These are phyloP conservation scores for Scenedesmus sp. DNA, from an alignment of 163 green algal species.

Conservation along the genomic window DNA sequence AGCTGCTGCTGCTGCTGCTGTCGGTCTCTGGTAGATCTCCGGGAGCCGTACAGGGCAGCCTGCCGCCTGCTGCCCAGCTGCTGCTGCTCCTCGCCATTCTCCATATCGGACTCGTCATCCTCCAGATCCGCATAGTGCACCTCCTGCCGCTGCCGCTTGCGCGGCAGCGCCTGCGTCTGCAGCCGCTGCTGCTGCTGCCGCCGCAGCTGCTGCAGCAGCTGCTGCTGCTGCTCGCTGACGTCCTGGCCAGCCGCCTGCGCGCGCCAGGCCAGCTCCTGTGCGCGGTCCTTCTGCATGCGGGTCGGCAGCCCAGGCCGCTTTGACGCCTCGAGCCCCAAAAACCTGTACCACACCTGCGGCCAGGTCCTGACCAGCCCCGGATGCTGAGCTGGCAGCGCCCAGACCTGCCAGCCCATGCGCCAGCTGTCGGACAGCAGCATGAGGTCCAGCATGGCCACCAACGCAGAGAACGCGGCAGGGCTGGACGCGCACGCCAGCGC, in stretches of 20 bases:
- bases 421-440: constrained; percentile 49
- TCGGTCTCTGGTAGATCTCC: not conserved
- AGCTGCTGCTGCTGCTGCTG: constrained; percentile 30
- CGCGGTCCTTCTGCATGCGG: constrained; percentile 14
- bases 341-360: constrained; percentile 58
- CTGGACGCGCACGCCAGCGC: constrained; percentile 13
- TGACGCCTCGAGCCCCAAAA: constrained; percentile 35
- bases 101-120: not conserved
- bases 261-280: constrained; percentile 3
- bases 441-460: constrained; percentile 21
- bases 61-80: not conserved
- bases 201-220: constrained; percentile 28
- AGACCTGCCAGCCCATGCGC: constrained; percentile 58
- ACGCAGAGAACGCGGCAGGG: constrained; percentile 42
- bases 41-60: not conserved
- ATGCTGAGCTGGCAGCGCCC: constrained; percentile 64
- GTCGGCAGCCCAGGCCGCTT: constrained; percentile 41
- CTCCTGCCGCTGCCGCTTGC: constrained; percentile 14
- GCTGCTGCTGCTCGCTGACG: constrained; percentile 30
- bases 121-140: not conserved
- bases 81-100: not conserved
- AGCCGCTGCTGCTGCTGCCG: constrained; percentile 18
- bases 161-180: not conserved
- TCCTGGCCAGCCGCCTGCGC: constrained; percentile 11
- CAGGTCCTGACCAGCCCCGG: constrained; percentile 54